Evolutionary conservation across 768 basidiomycete genomes (phyloP).

Genomic region (Trametes villosa): DNA sequence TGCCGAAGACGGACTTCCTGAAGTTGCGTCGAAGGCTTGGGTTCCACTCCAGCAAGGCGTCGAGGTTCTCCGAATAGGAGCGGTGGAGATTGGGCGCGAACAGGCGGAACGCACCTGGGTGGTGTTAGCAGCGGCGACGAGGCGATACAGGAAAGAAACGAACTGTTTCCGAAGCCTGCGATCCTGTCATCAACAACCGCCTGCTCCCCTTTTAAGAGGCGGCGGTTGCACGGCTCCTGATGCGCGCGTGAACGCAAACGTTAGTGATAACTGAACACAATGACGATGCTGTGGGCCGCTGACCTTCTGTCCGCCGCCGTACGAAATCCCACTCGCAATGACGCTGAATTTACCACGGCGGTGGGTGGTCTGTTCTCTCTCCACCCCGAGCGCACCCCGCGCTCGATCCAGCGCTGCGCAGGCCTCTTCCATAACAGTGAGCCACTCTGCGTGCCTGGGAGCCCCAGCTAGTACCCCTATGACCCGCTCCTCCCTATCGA

Average conservation of each 20-base stretch:
- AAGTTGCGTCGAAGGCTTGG: slow-evolving; percentile 24
- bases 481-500: no score
- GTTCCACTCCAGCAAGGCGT: neutral
- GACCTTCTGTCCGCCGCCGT: slow-evolving; percentile 36
- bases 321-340: slow-evolving; percentile 30
- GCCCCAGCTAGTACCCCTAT: no score
- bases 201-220: neutral
- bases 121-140: neutral
- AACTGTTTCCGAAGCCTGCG: neutral
- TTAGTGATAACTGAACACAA: no score
- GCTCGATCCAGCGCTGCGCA: neutral
- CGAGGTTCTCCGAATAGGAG: neutral
- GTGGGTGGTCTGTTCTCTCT: neutral
- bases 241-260: neutral
- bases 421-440: neutral
- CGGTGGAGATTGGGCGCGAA: neutral
- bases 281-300: neutral
- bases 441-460: no score
- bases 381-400: neutral
- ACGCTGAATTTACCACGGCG: slow-evolving; percentile 28
- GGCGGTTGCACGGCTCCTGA: neutral
- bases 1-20: slow-evolving; percentile 33
- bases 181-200: neutral
- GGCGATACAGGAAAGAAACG: neutral
- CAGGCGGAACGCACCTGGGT: neutral